These are phyloP conservation scores for Fagus sylvatica DNA, from an alignment of 306 rosid species.

Conservation along the genomic window DNA sequence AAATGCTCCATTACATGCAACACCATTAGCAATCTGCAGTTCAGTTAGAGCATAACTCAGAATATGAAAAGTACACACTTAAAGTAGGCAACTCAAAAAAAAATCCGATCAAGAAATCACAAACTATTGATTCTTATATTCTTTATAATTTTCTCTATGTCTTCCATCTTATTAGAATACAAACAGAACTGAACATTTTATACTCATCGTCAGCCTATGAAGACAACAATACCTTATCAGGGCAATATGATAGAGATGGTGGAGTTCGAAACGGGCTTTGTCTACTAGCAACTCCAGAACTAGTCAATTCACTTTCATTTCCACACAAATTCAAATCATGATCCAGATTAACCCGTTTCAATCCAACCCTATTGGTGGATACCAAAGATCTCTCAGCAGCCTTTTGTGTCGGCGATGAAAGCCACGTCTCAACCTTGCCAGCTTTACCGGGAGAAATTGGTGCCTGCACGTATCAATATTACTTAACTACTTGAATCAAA, in stretches of 20 bases:
- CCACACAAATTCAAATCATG: constrained; percentile 31
- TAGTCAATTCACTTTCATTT: constrained; percentile 28
- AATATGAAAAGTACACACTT: constrained; percentile 19
- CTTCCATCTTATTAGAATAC: no score
- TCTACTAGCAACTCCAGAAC: constrained; percentile 29
- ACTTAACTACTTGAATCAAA: constrained; percentile 17
- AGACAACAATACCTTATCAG: constrained; percentile 60
- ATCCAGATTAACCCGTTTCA: constrained; percentile 52
- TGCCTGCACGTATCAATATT: constrained; percentile 18
- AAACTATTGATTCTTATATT: not conserved
- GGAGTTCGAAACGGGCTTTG: constrained; percentile 93
- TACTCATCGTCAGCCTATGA: not conserved
- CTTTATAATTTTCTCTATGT: not conserved
- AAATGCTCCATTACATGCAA: constrained; percentile 39
- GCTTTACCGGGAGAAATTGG: constrained; percentile 50
- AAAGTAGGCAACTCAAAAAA: not conserved
- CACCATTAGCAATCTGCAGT: constrained; percentile 50
- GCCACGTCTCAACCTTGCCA: constrained; percentile 50
- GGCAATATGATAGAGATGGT: constrained; percentile 66
- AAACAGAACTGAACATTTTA: not conserved
- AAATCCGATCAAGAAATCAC: not conserved
- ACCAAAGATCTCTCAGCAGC: constrained; percentile 42
- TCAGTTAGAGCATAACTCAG: constrained; percentile 29
- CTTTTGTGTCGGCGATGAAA: constrained; percentile 41
- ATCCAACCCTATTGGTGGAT: constrained; percentile 46